Conservation (phyloP, 148 eudicot species). For the Oxyria digyna region DNA sequence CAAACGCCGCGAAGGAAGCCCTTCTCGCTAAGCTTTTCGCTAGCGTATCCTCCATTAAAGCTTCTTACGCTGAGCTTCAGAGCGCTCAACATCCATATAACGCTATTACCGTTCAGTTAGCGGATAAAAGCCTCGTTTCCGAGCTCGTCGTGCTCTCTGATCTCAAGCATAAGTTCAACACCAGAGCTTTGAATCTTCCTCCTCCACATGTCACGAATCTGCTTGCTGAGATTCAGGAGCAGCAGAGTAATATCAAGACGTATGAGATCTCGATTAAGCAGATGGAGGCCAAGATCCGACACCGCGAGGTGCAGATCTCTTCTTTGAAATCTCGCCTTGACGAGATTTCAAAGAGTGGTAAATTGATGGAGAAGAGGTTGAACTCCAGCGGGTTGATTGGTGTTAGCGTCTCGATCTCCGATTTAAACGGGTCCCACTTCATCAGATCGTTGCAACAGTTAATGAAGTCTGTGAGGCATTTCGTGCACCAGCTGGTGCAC, state of each 20-base stretch:
- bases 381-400: constrained; percentile 48
- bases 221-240: constrained; percentile 84
- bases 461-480: constrained; percentile 42
- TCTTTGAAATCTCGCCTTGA: constrained; percentile 19
- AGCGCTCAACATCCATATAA: constrained; percentile 72
- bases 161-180: constrained; percentile 40
- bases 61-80: constrained; percentile 85
- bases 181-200: constrained; percentile 43
- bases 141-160: constrained; percentile 52
- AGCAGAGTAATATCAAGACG: constrained; percentile 65
- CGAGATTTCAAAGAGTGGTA: constrained; percentile 20
- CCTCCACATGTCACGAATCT: constrained; percentile 64
- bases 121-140: constrained; percentile 51
- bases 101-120: constrained; percentile 38
- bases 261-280: constrained; percentile 81
- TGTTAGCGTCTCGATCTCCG: constrained; percentile 23
- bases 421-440: constrained; percentile 39
- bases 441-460: constrained; percentile 35
- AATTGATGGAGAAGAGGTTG: constrained; percentile 34
- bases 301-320: constrained; percentile 21
- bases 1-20: constrained; percentile 43
- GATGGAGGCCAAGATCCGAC: constrained; percentile 34
- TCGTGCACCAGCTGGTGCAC: constrained; percentile 51
- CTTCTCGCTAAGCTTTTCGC: constrained; percentile 72
- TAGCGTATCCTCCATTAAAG: constrained; percentile 56